Conservation (phyloP, 2,329 filamentous ascomycete species). For the Fusarium secorum region DNA sequence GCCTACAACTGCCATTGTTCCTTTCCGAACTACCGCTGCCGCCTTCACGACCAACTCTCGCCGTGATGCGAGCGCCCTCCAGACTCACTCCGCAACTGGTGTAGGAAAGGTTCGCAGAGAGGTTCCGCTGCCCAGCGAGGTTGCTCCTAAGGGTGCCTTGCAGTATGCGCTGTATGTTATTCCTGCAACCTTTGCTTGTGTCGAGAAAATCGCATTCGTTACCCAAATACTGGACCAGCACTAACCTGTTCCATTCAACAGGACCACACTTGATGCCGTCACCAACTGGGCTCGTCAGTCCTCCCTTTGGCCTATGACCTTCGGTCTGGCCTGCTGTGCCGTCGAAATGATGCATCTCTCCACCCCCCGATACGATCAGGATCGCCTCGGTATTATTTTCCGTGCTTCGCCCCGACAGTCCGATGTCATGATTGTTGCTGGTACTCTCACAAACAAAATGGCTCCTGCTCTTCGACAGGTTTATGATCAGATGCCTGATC, state of each 20-base stretch:
- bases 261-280: constrained; percentile 79
- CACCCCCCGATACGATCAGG: constrained; percentile 87
- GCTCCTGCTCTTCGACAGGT: constrained; percentile 87
- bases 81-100: constrained; percentile 63
- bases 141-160: constrained; percentile 78
- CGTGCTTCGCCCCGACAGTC: constrained; percentile 86
- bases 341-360: constrained; percentile 94
- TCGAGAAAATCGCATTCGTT: neutral
- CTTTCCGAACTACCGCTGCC: constrained; percentile 68
- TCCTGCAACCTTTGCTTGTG: neutral
- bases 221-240: neutral
- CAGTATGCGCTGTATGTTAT: constrained; percentile 84
- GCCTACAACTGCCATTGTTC: constrained; percentile 68
- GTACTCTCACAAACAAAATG: constrained; percentile 97
- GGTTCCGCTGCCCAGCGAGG: constrained; percentile 80
- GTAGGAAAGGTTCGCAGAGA: constrained; percentile 69
- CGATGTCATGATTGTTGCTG: constrained; percentile 93
- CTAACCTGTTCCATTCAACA: constrained; percentile 45
- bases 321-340: constrained; percentile 87
- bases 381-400: constrained; percentile 89
- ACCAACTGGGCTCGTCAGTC: constrained; percentile 86
- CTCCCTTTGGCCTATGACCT: constrained; percentile 89
- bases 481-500: constrained; percentile 96
- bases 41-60: constrained; percentile 72
- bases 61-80: constrained; percentile 67